Conservation (phyloP, 805 yeast genomes). For the Yarrowia sp. region DNA sequence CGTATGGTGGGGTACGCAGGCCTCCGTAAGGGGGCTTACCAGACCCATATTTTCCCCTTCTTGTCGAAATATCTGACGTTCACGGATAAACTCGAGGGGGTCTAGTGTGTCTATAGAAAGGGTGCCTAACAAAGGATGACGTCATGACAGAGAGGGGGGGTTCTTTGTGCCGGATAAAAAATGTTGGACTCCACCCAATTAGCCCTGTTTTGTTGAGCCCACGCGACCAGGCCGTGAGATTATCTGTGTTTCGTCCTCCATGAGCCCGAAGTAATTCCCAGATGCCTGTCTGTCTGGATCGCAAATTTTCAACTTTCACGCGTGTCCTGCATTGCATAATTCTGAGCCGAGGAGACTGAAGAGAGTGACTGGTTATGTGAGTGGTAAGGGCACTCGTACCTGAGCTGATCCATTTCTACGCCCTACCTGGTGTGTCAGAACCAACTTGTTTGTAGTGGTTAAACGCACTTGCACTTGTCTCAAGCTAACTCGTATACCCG, state of each 20-base stretch:
- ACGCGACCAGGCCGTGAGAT: too few species aligned
- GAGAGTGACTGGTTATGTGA: too few species aligned
- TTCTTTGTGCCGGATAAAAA: neutral
- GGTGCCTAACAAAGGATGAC: conserved; percentile 1
- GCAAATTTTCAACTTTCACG: conserved; percentile 19
- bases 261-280: neutral
- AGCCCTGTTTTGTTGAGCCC: too few species aligned
- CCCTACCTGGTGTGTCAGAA: too few species aligned
- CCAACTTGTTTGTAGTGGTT: too few species aligned
- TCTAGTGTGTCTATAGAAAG: neutral
- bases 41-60: neutral
- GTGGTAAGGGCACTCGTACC: too few species aligned
- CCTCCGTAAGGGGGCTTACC: neutral
- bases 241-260: too few species aligned
- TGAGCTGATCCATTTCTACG: too few species aligned
- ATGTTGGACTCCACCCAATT: neutral
- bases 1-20: conserved; percentile 14
- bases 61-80: neutral
- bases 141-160: conserved; percentile 10
- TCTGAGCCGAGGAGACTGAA: conserved; percentile 14
- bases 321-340: conserved; percentile 23
- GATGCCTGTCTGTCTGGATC: conserved; percentile 1
- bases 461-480: too few species aligned
- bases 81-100: neutral
- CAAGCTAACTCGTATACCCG: too few species aligned